Evolutionary conservation across 306 rosid species (phyloP).

Genomic region (Cercis canadensis): DNA sequence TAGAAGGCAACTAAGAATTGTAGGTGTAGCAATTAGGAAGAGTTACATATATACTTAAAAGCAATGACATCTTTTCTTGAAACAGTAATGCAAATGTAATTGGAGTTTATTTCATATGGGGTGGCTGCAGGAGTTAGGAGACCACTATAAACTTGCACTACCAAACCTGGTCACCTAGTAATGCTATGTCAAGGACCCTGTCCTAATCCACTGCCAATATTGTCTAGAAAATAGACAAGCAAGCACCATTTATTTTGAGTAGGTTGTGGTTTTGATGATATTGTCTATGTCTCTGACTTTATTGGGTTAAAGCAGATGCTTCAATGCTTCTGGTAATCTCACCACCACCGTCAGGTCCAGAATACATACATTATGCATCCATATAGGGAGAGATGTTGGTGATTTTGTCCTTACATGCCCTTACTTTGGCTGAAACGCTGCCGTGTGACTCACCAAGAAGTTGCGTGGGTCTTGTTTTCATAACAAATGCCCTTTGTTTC

Average conservation of each 20-base stretch:
- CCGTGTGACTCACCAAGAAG: slow-evolving; percentile 19
- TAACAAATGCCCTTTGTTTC: slow-evolving; percentile 27
- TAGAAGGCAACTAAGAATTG: neutral
- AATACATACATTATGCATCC: no score
- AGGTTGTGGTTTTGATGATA: slow-evolving; percentile 23
- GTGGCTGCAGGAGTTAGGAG: neutral
- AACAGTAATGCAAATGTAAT: neutral
- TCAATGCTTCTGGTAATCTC: slow-evolving; percentile 25
- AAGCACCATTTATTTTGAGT: slow-evolving; percentile 15
- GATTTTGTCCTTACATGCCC: slow-evolving; percentile 27
- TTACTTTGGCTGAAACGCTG: slow-evolving; percentile 6
- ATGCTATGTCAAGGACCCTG: no score
- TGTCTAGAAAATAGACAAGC: no score
- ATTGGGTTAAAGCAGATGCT: slow-evolving; percentile 13
- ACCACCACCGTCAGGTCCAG: slow-evolving; percentile 33
- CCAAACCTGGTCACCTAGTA: slow-evolving; percentile 10
- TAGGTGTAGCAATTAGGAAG: neutral
- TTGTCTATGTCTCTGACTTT: slow-evolving; percentile 15
- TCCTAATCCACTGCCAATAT: no score
- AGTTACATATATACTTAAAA: neutral
- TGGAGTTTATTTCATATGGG: slow-evolving; percentile 10
- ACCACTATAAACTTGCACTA: neutral
- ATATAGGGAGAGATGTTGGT: slow-evolving; percentile 17
- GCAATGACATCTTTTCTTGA: neutral
- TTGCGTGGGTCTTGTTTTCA: slow-evolving; percentile 37